Evolutionary conservation across 2,329 filamentous ascomycete genomes (phyloP).

Genomic region (Cryphonectria nitschkei): DNA sequence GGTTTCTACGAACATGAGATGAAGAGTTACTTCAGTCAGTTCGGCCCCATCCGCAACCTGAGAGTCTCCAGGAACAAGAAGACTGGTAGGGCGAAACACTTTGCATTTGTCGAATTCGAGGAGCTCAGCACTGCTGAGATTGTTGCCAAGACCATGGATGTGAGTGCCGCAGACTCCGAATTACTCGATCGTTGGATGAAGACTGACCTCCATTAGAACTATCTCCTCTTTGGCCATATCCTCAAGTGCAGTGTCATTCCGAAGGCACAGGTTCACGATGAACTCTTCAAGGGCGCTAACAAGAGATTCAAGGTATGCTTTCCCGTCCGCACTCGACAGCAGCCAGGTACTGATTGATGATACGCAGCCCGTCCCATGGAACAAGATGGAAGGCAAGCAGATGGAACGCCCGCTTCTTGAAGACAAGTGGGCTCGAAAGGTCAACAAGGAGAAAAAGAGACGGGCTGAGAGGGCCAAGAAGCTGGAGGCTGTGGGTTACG

Average conservation of each 20-base stretch:
- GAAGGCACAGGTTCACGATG: conserved; percentile 74
- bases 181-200: background rate
- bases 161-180: conserved; percentile 7
- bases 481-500: conserved; percentile 81
- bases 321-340: background rate
- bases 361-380: conserved; percentile 69
- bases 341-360: conserved; percentile 4
- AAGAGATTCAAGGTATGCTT: conserved; percentile 72
- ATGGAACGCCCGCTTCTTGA: conserved; percentile 75
- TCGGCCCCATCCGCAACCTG: conserved; percentile 77
- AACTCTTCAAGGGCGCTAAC: conserved; percentile 89
- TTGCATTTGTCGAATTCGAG: conserved; percentile 89
- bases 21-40: conserved; percentile 90
- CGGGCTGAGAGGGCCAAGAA: conserved; percentile 71
- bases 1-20: conserved; percentile 95
- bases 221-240: conserved; percentile 92
- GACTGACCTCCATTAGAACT: conserved; percentile 58
- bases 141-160: conserved; percentile 91
- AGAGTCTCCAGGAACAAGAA: conserved; percentile 89
- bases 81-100: conserved; percentile 91
- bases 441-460: conserved; percentile 72
- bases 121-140: conserved; percentile 81
- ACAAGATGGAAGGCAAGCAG: conserved; percentile 78
- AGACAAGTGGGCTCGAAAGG: conserved; percentile 76
- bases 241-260: conserved; percentile 84